Conservation (phyloP, 2,329 filamentous ascomycete species). For the Colletotrichum musae region DNA sequence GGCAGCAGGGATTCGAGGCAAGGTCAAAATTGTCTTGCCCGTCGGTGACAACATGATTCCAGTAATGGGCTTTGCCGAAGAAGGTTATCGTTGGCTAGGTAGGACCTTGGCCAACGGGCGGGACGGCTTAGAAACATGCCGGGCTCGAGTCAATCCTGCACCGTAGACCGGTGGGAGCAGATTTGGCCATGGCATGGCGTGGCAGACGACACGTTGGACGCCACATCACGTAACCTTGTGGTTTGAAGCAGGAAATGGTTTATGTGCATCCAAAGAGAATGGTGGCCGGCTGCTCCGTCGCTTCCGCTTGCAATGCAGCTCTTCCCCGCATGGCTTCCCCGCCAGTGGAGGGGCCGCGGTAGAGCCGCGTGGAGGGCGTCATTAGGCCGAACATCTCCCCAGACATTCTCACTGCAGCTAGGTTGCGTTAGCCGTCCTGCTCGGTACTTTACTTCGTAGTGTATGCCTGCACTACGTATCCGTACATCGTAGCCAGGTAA, state of each 20-base stretch:
- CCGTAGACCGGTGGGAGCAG: not conserved
- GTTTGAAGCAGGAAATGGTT: slow-evolving; percentile 16
- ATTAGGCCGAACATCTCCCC: slow-evolving; percentile 8
- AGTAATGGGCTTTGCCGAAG: slow-evolving; percentile 4
- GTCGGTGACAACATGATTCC: slow-evolving; percentile 10
- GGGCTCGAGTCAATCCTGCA: slow-evolving; percentile 15
- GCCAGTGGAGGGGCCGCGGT: slow-evolving; percentile 5
- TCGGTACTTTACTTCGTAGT: too few species aligned
- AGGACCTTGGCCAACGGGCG: slow-evolving; percentile 1
- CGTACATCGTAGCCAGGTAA: too few species aligned
- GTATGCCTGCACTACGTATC: too few species aligned
- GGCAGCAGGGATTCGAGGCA: not conserved
- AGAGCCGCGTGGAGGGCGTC: slow-evolving; percentile 22
- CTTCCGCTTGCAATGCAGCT: slow-evolving; percentile 5
- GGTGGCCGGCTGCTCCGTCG: not conserved
- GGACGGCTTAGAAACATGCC: slow-evolving; percentile 13
- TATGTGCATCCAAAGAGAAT: not conserved
- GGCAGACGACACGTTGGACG: slow-evolving; percentile 35
- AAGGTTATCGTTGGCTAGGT: not conserved
- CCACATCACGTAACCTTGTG: slow-evolving; percentile 29
- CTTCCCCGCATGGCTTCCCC: slow-evolving; percentile 12
- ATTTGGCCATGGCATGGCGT: slow-evolving; percentile 4
- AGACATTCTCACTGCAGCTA: not conserved
- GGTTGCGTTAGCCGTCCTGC: too few species aligned
- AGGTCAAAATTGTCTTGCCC: slow-evolving; percentile 11